These are phyloP conservation scores for Asparagopsis taxiformis DNA, from an alignment of 31 red algal species.

Conservation along the genomic window DNA sequence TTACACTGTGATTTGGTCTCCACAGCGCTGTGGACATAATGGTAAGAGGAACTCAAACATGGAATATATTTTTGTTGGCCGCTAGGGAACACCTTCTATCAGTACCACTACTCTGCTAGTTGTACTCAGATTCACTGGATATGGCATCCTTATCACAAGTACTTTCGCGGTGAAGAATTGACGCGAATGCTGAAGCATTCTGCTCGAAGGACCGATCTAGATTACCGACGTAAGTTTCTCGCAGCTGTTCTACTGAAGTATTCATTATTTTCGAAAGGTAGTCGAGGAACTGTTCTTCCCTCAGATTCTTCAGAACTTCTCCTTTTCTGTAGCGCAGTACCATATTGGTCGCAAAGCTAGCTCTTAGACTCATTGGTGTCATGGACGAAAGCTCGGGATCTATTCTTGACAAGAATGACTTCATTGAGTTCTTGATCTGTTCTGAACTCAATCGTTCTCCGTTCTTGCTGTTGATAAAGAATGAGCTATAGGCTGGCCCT, in stretches of 20 bases:
- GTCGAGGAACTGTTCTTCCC: background rate
- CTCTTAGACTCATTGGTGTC: background rate
- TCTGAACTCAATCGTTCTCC: background rate
- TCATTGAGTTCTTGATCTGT: background rate
- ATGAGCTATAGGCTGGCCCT: too few relatives aligned
- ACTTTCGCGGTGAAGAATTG: too few relatives aligned
- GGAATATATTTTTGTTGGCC: too few relatives aligned
- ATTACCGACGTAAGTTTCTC: background rate
- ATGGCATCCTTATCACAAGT: too few relatives aligned
- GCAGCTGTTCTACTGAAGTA: background rate
- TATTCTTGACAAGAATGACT: background rate
- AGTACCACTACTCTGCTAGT: too few relatives aligned
- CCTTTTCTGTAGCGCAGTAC: background rate
- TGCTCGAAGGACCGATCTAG: background rate
- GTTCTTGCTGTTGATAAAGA: background rate
- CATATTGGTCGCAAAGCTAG: slow-evolving; percentile 4
- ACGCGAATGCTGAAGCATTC: too few relatives aligned
- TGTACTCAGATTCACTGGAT: too few relatives aligned
- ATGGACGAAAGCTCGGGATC: background rate
- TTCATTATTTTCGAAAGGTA: background rate
- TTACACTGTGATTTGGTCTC: too few relatives aligned
- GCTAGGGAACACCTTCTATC: too few relatives aligned
- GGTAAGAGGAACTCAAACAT: too few relatives aligned
- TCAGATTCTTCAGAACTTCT: background rate
- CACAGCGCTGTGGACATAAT: too few relatives aligned